Evolutionary conservation across 2,329 filamentous ascomycete genomes (phyloP), one percentile per base, ranked within the genome.

Genomic region (Diaporthe sp.): DNA sequence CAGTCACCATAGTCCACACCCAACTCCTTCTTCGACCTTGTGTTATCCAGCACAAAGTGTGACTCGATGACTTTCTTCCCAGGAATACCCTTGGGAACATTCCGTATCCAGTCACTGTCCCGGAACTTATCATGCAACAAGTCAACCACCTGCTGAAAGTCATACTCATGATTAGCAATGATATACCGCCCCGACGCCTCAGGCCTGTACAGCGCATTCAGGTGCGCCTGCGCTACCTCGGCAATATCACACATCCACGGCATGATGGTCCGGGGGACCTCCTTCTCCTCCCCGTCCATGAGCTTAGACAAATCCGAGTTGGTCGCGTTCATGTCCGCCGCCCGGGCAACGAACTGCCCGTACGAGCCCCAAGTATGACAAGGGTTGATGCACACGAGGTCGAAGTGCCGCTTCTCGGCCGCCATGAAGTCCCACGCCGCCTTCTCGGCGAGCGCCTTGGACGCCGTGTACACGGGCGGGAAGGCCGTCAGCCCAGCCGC

Each of bases 141-240:
- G 33, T 58, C 55, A 17, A 58, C 55, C 22, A 58, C 55, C 33
- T 58, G 55, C 55, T 58, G 55, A 25, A 40, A 58, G 55, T 58
- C 55, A 40, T 25, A 58, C 22, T 40, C 55, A 25, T 58, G 55
- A 13, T 58, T 58, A 25, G 55, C 55, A 7, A 58, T 25, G 19
- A 58, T 58, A 33, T 58, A 58, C 4, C 55, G 55, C 2, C 55
- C 55, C 55, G 55, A 58, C 10, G 55, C 55, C 55, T 58, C 55
- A n/a, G 33, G 33, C 55, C 19, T 58, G 55, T 58, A 40, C 33
- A 58, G 22, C 19, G 55, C 55, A 12, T 58, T 58, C 3, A 58
- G 8, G 55, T 58, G 55, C 10, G 55, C 55, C 55, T 58, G 55
- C 7, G 55, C 55, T 1, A 58, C 55, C 55, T 58, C 55, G 33